Evolutionary conservation across 108 stramenopile genomes (phyloP), one percentile per base, ranked within the genome.

Genomic region (Cyclotella atomus): DNA sequence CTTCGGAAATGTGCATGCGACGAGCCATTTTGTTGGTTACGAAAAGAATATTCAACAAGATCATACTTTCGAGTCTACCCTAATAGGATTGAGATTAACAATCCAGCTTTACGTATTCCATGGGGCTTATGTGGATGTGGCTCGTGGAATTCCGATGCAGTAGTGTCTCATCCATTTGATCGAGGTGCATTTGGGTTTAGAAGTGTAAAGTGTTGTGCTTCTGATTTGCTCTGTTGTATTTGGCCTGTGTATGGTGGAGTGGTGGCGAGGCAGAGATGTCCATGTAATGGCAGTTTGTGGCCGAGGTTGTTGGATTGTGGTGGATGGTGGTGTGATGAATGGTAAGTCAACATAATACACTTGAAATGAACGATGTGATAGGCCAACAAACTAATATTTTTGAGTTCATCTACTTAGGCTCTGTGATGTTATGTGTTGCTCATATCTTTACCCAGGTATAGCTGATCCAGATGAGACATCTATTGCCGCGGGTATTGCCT

Each of bases 251-350:
- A 59, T 70, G 85, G 85, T 3, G 85, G 70, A 12, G 71, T 61
- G 36, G 67, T 86, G 21, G 85, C 83, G 17, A 35, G 85, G 12
- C 85, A 86, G 59, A 20, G 85, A 23, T 86, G 85, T 65, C 82
- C 77, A 24, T 86, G 85, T 68, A 86, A 86, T 69, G 85, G 85
- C 29, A 65, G 79, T 20, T 47, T 77, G 5, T 86, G 85, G 83
- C 76, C 73, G 35, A 53, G 84, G 20, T 38, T 80, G 52, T 67
- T 75, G 45, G 84, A 82, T 56, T 85, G 84, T 60, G 76, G 77
- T 65, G 78, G 78, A 1, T 85, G 85, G 82, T 85, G 85, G 85
- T 85, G 84, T 68, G 84, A 85, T 16, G 84, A 85, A 65, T 85
- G 84, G 83, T 82, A 43, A 52, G 71, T 41, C 38, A 41, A 9